Percentiles rank a stretch among this genome's conserved stretches.
These are phyloP conservation scores for Litchi chinensis DNA, from an alignment of 345 rosid genomes.

Conservation along the genomic window DNA sequence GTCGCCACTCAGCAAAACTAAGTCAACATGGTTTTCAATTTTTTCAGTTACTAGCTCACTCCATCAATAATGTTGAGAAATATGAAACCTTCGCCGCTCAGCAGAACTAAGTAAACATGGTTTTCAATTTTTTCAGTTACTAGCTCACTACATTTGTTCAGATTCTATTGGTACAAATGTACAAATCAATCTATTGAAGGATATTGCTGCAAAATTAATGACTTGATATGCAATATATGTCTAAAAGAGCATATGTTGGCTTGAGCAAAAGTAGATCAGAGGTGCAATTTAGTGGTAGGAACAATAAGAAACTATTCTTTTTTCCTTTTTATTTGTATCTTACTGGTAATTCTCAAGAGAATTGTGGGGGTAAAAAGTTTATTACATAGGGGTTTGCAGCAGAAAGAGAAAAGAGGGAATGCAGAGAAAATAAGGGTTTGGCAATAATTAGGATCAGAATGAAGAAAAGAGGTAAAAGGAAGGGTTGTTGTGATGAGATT, in stretches of 20 bases:
- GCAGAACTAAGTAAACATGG: not conserved
- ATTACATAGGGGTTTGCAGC: constrained; percentile 30
- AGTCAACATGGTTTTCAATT: not conserved
- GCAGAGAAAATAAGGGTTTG: constrained; percentile 42
- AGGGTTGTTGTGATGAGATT: constrained; percentile 51
- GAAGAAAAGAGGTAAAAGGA: constrained; percentile 38
- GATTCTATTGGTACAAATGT: constrained; percentile 5
- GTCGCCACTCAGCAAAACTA: not conserved
- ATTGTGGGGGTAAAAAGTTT: no score
- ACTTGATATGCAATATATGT: not conserved
- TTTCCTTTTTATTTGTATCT: constrained; percentile 2
- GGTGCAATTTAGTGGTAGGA: not conserved
- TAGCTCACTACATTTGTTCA: constrained; percentile 1
- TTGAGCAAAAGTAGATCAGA: not conserved
- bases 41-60: not conserved
- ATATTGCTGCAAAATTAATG: not conserved
- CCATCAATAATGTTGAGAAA: not conserved
- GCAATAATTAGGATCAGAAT: constrained; percentile 43
- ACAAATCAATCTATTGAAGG: constrained; percentile 2
- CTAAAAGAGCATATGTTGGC: not conserved
- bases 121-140: not conserved
- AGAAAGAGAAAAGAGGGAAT: constrained; percentile 26
- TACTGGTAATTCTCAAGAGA: not conserved
- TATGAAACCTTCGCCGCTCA: not conserved
- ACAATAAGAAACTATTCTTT: not conserved